Evolutionary conservation across 495 filamentous ascomycete species (phyloP).

Genomic region (Hypomontagnella submonticulosa): DNA sequence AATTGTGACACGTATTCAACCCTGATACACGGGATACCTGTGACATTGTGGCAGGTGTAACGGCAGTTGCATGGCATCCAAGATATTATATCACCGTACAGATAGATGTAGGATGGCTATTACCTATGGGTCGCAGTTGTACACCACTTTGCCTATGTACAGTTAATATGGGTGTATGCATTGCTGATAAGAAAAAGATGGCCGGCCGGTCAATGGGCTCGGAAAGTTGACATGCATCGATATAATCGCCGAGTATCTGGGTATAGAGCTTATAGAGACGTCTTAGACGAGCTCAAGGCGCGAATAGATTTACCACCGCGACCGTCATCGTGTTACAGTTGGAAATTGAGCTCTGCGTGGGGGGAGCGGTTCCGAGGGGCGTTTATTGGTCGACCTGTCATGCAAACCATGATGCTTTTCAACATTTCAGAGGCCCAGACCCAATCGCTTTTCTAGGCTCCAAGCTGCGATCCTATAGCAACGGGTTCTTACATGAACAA

Average conservation of each 20-base stretch:
- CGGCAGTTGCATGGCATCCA: constrained; percentile 34
- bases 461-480: too few species aligned
- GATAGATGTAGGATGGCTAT: constrained; percentile 6
- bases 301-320: constrained; percentile 13
- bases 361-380: constrained; percentile 14
- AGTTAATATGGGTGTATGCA: not conserved
- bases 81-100: constrained; percentile 36
- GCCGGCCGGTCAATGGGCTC: not conserved
- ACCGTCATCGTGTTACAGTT: not conserved
- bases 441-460: not conserved
- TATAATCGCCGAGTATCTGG: not conserved
- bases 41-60: constrained; percentile 24
- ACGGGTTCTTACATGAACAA: too few species aligned
- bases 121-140: constrained; percentile 10
- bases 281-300: constrained; percentile 13
- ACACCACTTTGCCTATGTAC: constrained; percentile 5
- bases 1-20: constrained; percentile 18
- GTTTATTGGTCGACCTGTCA: constrained; percentile 17
- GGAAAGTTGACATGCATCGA: not conserved
- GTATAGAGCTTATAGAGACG: not conserved
- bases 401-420: constrained; percentile 16
- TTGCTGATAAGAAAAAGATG: not conserved
- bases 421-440: constrained; percentile 2
- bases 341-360: constrained; percentile 28
- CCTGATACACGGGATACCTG: constrained; percentile 18